Conservation (phyloP, 2,329 filamentous ascomycete genomes). For the Fusarium succisae region DNA sequence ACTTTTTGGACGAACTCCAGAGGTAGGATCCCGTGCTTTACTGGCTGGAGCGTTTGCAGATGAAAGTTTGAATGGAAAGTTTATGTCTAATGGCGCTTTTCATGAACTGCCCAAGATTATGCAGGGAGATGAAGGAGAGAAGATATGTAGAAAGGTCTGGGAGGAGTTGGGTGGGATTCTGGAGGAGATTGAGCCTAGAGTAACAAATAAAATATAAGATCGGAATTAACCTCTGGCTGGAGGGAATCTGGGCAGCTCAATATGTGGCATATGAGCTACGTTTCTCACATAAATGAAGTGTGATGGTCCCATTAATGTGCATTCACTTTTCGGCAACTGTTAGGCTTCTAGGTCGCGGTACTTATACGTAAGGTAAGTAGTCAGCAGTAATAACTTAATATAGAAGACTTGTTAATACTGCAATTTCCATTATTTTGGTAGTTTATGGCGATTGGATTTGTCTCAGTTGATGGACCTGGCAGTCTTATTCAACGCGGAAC, state of each 20-base stretch:
- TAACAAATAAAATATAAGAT: slow-evolving; percentile 47
- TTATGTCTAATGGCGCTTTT: slow-evolving; percentile 49
- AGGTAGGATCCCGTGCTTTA: slow-evolving; percentile 53
- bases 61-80: slow-evolving; percentile 53
- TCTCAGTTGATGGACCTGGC: not conserved
- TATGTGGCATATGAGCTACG: not conserved
- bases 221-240: not conserved
- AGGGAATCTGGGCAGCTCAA: not conserved
- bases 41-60: slow-evolving; percentile 50
- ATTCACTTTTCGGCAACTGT: not conserved
- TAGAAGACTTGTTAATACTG: not conserved
- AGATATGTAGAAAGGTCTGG: slow-evolving; percentile 51
- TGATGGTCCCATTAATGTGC: not conserved
- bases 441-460: not conserved
- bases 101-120: slow-evolving; percentile 37
- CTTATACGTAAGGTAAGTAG: not conserved
- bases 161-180: slow-evolving; percentile 54
- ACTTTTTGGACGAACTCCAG: slow-evolving; percentile 49
- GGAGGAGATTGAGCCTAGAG: slow-evolving; percentile 53
- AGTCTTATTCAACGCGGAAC: slow-evolving; percentile 12
- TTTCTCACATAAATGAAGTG: not conserved
- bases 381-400: not conserved
- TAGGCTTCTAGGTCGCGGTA: too few species aligned
- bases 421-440: not conserved
- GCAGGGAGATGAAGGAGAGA: slow-evolving; percentile 49